These are phyloP conservation scores for Marsdenia floribunda DNA, from an alignment of 257 asterid genomes.

Conservation along the genomic window DNA sequence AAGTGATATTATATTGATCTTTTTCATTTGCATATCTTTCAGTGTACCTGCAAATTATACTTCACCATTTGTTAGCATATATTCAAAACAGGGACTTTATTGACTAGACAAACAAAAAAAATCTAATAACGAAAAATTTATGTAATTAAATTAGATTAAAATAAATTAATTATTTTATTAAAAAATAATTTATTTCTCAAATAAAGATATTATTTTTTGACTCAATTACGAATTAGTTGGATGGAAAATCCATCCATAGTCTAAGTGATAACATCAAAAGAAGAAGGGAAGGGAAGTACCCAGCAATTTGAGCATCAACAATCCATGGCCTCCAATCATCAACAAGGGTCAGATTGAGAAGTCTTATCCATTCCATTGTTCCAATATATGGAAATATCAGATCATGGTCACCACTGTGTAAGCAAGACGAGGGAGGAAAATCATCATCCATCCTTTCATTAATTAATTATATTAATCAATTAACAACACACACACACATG, in stretches of 20 bases:
- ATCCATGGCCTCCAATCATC: slow-evolving; percentile 40
- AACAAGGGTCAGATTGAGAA: slow-evolving; percentile 21
- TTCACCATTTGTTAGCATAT: background rate
- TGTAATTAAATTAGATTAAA: no score
- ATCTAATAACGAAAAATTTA: no score
- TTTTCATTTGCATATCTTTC: slow-evolving; percentile 16
- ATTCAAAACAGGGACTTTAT: no score
- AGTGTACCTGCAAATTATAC: slow-evolving; percentile 28
- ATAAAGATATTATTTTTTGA: no score
- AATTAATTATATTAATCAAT: no score
- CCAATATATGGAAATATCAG: slow-evolving; percentile 11
- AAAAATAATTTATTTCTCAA: no score
- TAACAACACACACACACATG: no score
- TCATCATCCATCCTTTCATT: no score
- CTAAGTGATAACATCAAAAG: background rate
- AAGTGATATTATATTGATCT: slow-evolving; percentile 30
- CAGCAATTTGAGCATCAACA: slow-evolving; percentile 35
- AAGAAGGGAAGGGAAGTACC: slow-evolving; percentile 15
- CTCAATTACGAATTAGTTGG: no score
- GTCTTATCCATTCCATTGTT: slow-evolving; percentile 21
- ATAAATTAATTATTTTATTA: no score
- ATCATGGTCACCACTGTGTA: slow-evolving; percentile 28
- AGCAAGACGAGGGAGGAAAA: background rate
- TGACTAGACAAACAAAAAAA: no score
- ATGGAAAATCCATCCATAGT: no score